These are phyloP conservation scores for Arxiozyma slooffiae DNA, from an alignment of 1,139 yeast species.

Conservation along the genomic window DNA sequence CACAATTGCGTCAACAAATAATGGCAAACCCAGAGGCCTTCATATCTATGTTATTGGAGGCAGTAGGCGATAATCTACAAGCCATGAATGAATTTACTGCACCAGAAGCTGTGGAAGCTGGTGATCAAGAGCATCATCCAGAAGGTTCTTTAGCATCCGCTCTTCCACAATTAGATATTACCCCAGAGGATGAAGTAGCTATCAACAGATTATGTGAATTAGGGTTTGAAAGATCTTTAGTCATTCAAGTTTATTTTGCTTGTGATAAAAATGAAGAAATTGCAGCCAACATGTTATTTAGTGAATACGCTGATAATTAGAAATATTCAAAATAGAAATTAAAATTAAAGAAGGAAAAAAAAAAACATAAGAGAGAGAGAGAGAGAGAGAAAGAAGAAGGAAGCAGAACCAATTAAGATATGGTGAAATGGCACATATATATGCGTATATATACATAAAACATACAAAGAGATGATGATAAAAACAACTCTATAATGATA, in stretches of 20 bases:
- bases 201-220: constrained; percentile 79
- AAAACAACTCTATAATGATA: not conserved
- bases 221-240: constrained; percentile 83
- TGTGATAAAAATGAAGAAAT: constrained; percentile 96
- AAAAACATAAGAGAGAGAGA: too few relatives aligned
- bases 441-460: not conserved
- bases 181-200: constrained; percentile 82
- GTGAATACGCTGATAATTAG: constrained; percentile 29
- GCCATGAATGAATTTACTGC: constrained; percentile 18
- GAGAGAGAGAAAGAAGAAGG: not conserved
- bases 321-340: not conserved
- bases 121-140: not conserved
- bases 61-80: constrained; percentile 38
- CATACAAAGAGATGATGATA: not conserved
- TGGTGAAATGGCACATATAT: not conserved
- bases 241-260: constrained; percentile 90
- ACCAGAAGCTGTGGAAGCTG: constrained; percentile 7
- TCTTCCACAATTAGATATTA: constrained; percentile 45
- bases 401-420: not conserved
- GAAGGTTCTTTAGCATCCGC: not conserved
- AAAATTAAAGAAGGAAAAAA: not conserved
- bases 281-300: constrained; percentile 78
- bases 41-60: constrained; percentile 58
- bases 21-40: constrained; percentile 83
- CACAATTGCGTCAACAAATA: constrained; percentile 75